Conservation (phyloP, 257 asterid genomes). For the Ophiorrhiza pumila region DNA sequence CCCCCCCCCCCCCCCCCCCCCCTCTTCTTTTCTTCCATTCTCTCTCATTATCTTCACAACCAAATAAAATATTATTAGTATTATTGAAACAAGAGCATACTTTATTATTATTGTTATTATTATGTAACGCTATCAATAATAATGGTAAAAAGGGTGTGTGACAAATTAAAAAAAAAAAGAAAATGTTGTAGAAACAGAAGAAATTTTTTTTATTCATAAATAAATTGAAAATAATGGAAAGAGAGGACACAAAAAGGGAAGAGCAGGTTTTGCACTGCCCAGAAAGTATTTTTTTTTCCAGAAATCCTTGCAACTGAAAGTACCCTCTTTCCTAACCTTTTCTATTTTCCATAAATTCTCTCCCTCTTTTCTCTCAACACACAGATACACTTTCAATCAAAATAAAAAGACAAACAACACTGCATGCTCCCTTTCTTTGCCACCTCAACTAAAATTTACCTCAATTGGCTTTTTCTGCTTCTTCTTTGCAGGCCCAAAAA, state of each 20-base stretch:
- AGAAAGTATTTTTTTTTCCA: conserved; percentile 37
- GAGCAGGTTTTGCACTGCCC: conserved; percentile 31
- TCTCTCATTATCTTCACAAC: conserved; percentile 21
- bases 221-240: conserved; percentile 4
- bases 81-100: conserved; percentile 25
- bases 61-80: conserved; percentile 3
- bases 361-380: conserved; percentile 13
- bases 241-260: conserved; percentile 34
- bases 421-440: conserved; percentile 23
- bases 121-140: conserved; percentile 4
- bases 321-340: conserved; percentile 35
- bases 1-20: not conserved
- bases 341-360: conserved; percentile 63
- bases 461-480: conserved; percentile 17
- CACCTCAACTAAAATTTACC: conserved; percentile 24
- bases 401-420: conserved; percentile 22
- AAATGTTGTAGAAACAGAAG: not conserved
- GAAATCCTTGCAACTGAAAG: conserved; percentile 57
- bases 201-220: no score
- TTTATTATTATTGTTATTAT: no score
- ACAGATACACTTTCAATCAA: not conserved
- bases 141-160: no score
- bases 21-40: not conserved
- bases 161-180: no score
- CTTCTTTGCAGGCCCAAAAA: conserved; percentile 16